Percentiles rank a stretch among this genome's conserved stretches.
These are phyloP conservation scores for Leccinum uliginosum DNA, from an alignment of 768 basidiomycete genomes.

Conservation along the genomic window DNA sequence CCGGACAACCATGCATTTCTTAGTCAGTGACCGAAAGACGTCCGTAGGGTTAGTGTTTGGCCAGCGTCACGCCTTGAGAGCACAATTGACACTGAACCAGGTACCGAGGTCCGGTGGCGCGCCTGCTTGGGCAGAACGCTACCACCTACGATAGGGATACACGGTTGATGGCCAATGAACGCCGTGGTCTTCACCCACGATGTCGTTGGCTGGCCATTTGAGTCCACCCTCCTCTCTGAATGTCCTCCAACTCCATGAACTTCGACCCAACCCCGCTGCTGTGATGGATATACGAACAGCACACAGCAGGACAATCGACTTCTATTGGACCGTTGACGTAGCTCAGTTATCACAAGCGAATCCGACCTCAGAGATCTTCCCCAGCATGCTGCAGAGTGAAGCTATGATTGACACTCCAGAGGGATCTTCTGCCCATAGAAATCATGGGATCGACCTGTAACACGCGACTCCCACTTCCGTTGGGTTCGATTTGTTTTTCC, in stretches of 20 bases:
- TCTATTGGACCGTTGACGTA: neutral
- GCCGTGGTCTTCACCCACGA: neutral
- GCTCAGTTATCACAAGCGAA: neutral
- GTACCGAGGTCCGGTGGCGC: neutral
- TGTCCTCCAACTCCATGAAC: neutral
- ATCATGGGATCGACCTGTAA: slow-evolving; percentile 1
- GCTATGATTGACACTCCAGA: neutral
- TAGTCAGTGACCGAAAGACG: neutral
- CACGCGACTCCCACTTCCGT: neutral
- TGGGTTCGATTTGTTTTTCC: slow-evolving; percentile 4
- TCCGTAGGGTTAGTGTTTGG: neutral
- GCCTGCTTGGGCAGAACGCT: neutral
- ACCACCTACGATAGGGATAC: neutral
- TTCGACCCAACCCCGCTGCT: neutral
- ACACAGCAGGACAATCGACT: neutral
- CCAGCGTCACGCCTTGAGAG: neutral
- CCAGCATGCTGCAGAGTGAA: neutral
- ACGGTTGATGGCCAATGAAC: neutral
- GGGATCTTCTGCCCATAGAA: neutral
- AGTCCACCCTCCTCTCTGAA: too few relatives aligned
- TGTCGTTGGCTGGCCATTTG: too few relatives aligned
- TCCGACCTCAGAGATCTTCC: neutral
- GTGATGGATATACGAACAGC: neutral
- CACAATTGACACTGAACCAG: neutral
- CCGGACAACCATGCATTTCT: neutral